Evolutionary conservation across 345 rosid species (phyloP), one percentile per base, ranked within the genome.

Genomic region (Balakata baccata): DNA sequence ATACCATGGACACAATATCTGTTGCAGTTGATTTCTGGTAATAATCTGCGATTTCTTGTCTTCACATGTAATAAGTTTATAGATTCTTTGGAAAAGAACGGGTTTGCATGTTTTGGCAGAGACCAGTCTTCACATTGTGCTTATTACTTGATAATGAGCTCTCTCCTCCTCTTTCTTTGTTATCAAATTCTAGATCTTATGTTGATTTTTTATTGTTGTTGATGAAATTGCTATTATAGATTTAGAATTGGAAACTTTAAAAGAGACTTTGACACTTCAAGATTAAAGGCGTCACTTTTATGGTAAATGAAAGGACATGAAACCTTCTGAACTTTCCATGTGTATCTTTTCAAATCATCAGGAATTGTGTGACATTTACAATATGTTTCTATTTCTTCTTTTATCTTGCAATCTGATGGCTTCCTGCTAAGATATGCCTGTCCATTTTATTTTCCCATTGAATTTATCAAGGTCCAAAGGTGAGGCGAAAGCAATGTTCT

Each of bases 11-110:
- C 81, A 87, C 99, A 69, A 95, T 95, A 20, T 95, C 99, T 46
- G 93, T 95, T 88, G 98, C 99, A 62, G 93, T 95, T 77, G 91
- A 96, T 1, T 96, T 96, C 89, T 96, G 99, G 99, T 91, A 78
- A 1, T 29, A 29, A 75, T 68, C 23, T 34, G 47, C 29, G 8
- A 51, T 49, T 67, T 16, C 23, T 37, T 50, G 60, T 18, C 7
- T 51, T 66, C 8, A 49, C 16, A 29, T 29, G 34, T 64, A 41
- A 64, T 17, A 17, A 5, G 14, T 14, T 1, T 12, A 17, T 64
- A 39, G 68, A 41, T 37, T 64, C 50, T 64, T 43, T n/a, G 14
- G 16, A 8, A 64, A 64, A 29, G 34, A 29, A 29, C 34, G 2
- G 34, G 34, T 29, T 29, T 29, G 34, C 34, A 29, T 29, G 34